Conservation (phyloP, 78 protist genomes). For the Isochrysis galbana region DNA sequence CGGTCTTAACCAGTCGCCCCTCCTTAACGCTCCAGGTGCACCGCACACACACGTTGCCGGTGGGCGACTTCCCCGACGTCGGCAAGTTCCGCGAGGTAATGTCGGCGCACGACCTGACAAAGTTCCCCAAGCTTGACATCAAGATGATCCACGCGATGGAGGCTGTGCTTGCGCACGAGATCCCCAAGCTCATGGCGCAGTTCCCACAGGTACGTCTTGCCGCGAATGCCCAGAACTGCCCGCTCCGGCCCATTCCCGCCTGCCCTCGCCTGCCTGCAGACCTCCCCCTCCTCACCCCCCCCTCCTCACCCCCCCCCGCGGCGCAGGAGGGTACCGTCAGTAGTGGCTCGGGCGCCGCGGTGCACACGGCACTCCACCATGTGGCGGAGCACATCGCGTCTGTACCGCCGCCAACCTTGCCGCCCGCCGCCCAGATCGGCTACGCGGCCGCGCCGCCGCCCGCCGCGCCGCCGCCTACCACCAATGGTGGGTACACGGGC, state of each 20-base stretch:
- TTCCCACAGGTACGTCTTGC: background rate
- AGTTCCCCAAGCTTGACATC: constrained; percentile 9
- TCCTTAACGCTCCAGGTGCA: constrained; percentile 43
- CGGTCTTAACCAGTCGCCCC: background rate
- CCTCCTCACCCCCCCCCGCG: background rate
- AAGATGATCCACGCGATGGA: background rate
- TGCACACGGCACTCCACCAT: no score
- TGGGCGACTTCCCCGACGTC: constrained; percentile 34
- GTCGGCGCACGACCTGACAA: background rate
- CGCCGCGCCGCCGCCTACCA: no score
- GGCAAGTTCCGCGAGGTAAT: background rate
- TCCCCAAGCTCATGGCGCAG: constrained; percentile 16
- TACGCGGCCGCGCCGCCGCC: background rate
- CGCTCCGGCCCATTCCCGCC: background rate
- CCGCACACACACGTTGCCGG: background rate
- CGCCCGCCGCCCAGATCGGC: background rate
- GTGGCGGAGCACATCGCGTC: background rate
- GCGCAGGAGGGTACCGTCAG: no score
- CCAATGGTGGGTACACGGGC: no score
- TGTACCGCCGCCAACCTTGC: background rate
- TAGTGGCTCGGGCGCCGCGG: no score
- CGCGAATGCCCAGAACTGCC: no score
- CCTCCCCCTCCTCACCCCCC: background rate
- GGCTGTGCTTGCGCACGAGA: background rate
- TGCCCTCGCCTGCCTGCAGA: background rate